These are phyloP conservation scores for Protoeuglena noctilucae DNA, from an alignment of 139 green algal genomes.

Conservation along the genomic window DNA sequence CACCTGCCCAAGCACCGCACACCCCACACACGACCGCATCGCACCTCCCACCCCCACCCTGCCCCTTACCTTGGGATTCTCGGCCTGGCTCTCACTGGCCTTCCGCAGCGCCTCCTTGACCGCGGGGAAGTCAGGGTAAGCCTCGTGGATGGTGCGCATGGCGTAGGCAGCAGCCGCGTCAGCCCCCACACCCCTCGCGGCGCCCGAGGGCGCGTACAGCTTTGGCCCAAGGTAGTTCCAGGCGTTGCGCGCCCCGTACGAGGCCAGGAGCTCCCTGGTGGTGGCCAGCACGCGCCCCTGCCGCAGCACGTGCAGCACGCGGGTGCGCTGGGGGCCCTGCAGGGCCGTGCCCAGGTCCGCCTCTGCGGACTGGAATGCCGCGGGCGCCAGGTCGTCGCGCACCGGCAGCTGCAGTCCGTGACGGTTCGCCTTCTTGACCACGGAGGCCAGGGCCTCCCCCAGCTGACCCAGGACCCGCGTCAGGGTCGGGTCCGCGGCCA, in stretches of 20 bases:
- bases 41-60: not conserved
- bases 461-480: not conserved
- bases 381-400: not conserved
- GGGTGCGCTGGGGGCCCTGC: not conserved
- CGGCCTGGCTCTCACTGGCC: no score
- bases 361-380: not conserved
- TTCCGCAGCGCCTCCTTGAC: no score
- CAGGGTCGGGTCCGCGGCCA: no score
- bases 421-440: not conserved
- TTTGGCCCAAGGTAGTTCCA: no score
- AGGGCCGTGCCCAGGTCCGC: no score
- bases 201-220: no score
- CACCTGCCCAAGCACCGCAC: not conserved
- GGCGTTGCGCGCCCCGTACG: no score
- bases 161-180: no score
- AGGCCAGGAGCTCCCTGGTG: not conserved
- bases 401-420: not conserved
- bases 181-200: no score
- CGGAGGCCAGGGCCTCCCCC: not conserved
- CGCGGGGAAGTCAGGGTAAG: no score
- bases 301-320: slow-evolving; percentile 1
- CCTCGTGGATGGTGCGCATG: no score
- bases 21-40: not conserved
- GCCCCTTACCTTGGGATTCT: not conserved
- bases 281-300: not conserved